phyloP scores from a whole-genome alignment of 2,329 filamentous ascomycete species.

The Microsporum audouinii region DNA sequence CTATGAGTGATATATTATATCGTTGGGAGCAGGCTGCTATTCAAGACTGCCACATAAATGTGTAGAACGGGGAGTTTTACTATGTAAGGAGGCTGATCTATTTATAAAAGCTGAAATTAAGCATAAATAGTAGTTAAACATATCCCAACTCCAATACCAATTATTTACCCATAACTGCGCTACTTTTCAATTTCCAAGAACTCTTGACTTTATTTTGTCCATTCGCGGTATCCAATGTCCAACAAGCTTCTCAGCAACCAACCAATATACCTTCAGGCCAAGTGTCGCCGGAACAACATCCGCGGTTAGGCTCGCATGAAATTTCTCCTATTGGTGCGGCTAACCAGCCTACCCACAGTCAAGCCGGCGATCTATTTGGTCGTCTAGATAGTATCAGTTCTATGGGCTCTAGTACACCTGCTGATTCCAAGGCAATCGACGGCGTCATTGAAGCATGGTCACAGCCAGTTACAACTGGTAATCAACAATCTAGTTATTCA shows the following conservation, averaged over 20 bases:
- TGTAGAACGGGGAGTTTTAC: too few species aligned
- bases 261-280: not conserved
- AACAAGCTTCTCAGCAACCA: not conserved
- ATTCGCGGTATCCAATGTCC: not conserved
- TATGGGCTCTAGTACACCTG: conserved; percentile 19
- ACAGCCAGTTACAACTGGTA: conserved; percentile 22
- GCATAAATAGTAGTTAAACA: not conserved
- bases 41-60: too few species aligned
- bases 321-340: not conserved
- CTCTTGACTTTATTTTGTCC: not conserved
- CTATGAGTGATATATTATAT: too few species aligned
- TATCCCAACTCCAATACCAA: not conserved
- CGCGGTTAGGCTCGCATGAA: not conserved
- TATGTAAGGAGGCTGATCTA: too few species aligned
- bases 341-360: not conserved
- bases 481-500: not conserved
- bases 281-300: not conserved
- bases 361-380: conserved; percentile 7
- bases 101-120: too few species aligned
- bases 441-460: conserved; percentile 36
- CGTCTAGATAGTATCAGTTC: conserved; percentile 25
- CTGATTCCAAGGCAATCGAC: conserved; percentile 26
- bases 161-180: not conserved
- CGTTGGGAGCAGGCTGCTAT: too few species aligned
- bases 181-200: not conserved